Base-by-base conservation (phyloP, 441 rosid genomes). In the Melastoma candidum region DNA sequence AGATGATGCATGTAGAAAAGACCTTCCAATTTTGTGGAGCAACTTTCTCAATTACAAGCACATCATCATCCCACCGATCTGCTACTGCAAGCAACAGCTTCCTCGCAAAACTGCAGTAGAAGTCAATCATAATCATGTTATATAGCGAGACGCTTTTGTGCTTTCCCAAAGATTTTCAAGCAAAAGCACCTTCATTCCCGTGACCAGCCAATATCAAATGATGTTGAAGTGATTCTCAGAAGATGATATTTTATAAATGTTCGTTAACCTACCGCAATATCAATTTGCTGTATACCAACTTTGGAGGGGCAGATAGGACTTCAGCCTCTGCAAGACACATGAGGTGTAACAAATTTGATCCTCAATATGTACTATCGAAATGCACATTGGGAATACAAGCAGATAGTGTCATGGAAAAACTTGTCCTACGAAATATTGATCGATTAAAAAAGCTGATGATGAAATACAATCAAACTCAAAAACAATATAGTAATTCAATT, bases 221-320 rank as follows among this genome's bases (percentile, higher is more conserved):
- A 29, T 3, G 1, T 3, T 3, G 7, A 29, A 29, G 36, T 3
- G 5, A 7, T 29, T 29, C 8, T 36, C 41, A 36, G 41, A 6
- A 4, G 41, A 36, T 36, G 8, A 36, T 4, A 4, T 6, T 36
- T 36, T 1, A 36, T 36, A 4, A 36, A 36, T 36, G 41, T 9
- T 36, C 8, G 8, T 4, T 36, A 36, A 36, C 41, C 6, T 72
- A 83, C 98, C 98, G 78, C 79, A 90, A 69, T 62, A 87, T 71
- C 27, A 85, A 81, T 72, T 76, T 90, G 86, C 88, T 90, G 73
- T 90, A 90, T 6, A 90, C 98, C 79, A 90, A 56, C 80, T 85
- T 90, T 12, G 96, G 98, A 46, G 98, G 95, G 67, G 98, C 98
- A 64, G 93, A 73, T 63, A 90, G 92, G 73, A 90, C 88, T 80